Base-by-base conservation (phyloP, 2,329 filamentous ascomycete species). In the Scedosporium apiospermum region DNA sequence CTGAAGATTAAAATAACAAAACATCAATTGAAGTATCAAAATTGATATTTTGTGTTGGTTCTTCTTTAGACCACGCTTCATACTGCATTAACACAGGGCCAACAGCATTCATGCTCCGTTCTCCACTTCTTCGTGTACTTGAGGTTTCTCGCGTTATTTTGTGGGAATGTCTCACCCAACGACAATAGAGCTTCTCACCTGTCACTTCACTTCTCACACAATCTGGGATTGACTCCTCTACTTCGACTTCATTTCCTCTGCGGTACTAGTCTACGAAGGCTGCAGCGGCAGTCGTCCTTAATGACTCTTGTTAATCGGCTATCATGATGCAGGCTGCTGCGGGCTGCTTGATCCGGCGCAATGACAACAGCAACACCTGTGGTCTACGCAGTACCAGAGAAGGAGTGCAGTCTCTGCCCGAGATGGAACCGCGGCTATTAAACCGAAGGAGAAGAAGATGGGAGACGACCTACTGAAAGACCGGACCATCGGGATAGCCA, bases 341-440 rank as follows among this genome's bases (percentile, higher is more conserved):
- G 34, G 21, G 21, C 23, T 14, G 51, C 23, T 14, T 3, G 23
- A 55, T 55, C 51, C 23, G 51, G 51, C 21, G 23, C 51, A 10
- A 23, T 27, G 51, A 27, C 21, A 23, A 26, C 51, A 30, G 51
- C 23, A 14, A 38, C 34, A 14, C 34, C 34, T 14, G 34, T 38
- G 10, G 9, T 38, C 34, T 38, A 38, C 34, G 9, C 34, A 3
- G 7, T 55, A 55, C 51, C 23, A 30, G 12, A 55, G 51, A 46
- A 18, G 44, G 30, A 9, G 30, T 34, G 30, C 44, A 21, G 44
- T 26, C 49, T 21, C 21, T 41, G 49, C 44, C 60, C 49, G 60
- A 55, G 27, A 57, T 61, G 60, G 57, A 61, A 46, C 41, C 59
- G 59, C 59, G 44, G 59, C 44, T 61, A 49, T 12, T 23, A 26